phyloP scores from a whole-genome alignment of 169 alveolate species.

The Cryptosporidium sp. region DNA sequence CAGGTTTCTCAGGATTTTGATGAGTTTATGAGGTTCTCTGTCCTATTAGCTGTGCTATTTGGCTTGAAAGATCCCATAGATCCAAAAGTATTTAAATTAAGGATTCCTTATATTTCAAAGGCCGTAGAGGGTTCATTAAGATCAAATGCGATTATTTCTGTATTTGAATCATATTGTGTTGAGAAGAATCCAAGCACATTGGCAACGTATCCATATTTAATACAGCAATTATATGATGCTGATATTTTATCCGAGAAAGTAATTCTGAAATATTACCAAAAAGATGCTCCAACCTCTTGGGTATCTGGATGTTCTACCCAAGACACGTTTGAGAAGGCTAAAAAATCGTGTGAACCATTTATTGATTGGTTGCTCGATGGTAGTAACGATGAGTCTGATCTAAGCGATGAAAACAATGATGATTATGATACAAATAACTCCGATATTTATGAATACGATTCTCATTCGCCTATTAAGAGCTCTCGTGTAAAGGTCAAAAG shows the following conservation, averaged over 20 bases:
- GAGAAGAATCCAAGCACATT: conserved; percentile 80
- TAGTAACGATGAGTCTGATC: conserved; percentile 80
- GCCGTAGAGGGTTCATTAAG: conserved; percentile 82
- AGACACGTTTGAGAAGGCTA: conserved; percentile 80
- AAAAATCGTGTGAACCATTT: conserved; percentile 85
- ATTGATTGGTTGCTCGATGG: conserved; percentile 83
- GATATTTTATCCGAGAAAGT: conserved; percentile 85
- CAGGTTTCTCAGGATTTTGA: conserved; percentile 92
- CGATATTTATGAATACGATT: conserved; percentile 30
- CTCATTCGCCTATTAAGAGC: conserved; percentile 26
- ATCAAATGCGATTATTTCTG: conserved; percentile 83
- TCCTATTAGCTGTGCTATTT: conserved; percentile 80
- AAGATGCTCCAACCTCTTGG: conserved; percentile 67
- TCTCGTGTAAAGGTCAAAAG: conserved; percentile 57
- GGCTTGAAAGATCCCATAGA: conserved; percentile 53
- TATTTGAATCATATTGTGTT: conserved; percentile 84
- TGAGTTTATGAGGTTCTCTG: conserved; percentile 83
- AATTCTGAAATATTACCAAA: conserved; percentile 77
- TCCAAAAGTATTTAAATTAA: conserved; percentile 78
- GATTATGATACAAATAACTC: conserved; percentile 75
- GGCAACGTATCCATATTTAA: conserved; percentile 84
- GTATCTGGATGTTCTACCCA: conserved; percentile 63
- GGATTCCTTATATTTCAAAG: conserved; percentile 79
- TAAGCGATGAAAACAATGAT: conserved; percentile 73
- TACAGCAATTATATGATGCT: conserved; percentile 84